Evolutionary conservation across 2,329 filamentous ascomycete genomes (phyloP).

Genomic region (Sarocladium brachiariae): DNA sequence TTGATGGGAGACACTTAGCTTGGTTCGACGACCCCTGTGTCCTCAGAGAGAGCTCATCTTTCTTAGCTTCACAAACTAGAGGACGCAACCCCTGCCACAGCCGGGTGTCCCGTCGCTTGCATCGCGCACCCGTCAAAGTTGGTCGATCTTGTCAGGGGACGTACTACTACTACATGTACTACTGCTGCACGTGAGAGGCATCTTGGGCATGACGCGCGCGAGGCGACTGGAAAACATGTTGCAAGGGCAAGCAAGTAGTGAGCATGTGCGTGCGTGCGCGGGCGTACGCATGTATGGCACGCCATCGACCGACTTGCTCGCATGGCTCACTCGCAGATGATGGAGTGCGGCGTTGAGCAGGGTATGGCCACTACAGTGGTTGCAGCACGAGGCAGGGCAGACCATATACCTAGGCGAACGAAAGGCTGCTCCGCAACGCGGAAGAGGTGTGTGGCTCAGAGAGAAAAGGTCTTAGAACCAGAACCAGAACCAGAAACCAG

Average conservation of each 20-base stretch:
- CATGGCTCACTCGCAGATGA: constrained; percentile 4
- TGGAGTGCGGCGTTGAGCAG: too few species aligned
- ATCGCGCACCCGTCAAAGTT: constrained; percentile 8
- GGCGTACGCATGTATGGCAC: neutral
- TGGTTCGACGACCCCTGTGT: too few species aligned
- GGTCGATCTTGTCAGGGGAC: constrained; percentile 1
- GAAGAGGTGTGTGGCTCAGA: too few species aligned
- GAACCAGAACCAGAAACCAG: too few species aligned
- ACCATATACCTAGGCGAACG: too few species aligned
- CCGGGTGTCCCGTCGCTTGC: constrained; percentile 8
- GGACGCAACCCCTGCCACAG: neutral
- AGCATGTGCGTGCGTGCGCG: neutral
- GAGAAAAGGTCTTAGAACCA: too few species aligned
- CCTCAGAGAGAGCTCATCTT: neutral
- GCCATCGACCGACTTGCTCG: neutral
- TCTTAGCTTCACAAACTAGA: constrained; percentile 1
- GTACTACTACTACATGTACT: too few species aligned
- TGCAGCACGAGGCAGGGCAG: too few species aligned
- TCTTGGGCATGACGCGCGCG: neutral
- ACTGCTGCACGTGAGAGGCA: neutral
- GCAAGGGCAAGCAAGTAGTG: neutral
- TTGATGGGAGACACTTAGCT: too few species aligned
- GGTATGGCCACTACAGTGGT: too few species aligned
- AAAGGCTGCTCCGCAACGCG: too few species aligned
- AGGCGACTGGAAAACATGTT: constrained; percentile 4